These are phyloP conservation scores for Schwanniomyces yamadae DNA, from an alignment of 805 yeast genomes.

Conservation along the genomic window DNA sequence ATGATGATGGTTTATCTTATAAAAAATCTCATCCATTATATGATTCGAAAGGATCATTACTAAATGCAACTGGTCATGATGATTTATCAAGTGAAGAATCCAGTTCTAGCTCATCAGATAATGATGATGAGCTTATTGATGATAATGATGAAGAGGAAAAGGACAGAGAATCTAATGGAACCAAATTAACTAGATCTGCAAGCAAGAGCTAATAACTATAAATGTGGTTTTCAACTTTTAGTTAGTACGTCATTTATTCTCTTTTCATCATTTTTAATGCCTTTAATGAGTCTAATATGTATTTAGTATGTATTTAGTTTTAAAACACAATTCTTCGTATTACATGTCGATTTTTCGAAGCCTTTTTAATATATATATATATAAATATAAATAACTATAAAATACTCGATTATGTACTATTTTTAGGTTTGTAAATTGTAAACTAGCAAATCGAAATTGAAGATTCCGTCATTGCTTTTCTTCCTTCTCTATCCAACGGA, in stretches of 20 bases:
- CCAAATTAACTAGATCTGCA: slow-evolving; percentile 38
- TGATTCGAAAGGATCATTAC: slow-evolving; percentile 35
- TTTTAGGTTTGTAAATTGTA: background rate
- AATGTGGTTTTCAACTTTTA: background rate
- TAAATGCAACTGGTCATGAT: slow-evolving; percentile 12
- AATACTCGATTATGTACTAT: background rate
- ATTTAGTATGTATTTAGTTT: slow-evolving; percentile 5
- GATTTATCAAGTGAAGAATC: slow-evolving; percentile 31
- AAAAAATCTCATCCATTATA: slow-evolving; percentile 64
- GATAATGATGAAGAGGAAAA: slow-evolving; percentile 22
- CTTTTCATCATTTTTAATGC: slow-evolving; percentile 1
- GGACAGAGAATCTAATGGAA: slow-evolving; percentile 14
- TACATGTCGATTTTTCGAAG: too few species aligned
- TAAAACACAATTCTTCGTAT: slow-evolving; percentile 1
- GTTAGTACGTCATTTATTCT: slow-evolving; percentile 1
- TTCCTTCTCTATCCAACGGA: slow-evolving; percentile 38
- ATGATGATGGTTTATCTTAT: slow-evolving; percentile 78
- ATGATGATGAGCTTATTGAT: slow-evolving; percentile 26
- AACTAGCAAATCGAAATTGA: background rate
- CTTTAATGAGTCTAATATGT: slow-evolving; percentile 1
- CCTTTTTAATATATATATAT: too few species aligned
- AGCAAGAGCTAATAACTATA: slow-evolving; percentile 30
- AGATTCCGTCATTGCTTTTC: slow-evolving; percentile 15
- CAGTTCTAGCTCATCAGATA: slow-evolving; percentile 29
- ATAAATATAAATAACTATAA: too few species aligned